phyloP scores from a whole-genome alignment of 1,139 yeast species.

The Hansenula anomala region DNA sequence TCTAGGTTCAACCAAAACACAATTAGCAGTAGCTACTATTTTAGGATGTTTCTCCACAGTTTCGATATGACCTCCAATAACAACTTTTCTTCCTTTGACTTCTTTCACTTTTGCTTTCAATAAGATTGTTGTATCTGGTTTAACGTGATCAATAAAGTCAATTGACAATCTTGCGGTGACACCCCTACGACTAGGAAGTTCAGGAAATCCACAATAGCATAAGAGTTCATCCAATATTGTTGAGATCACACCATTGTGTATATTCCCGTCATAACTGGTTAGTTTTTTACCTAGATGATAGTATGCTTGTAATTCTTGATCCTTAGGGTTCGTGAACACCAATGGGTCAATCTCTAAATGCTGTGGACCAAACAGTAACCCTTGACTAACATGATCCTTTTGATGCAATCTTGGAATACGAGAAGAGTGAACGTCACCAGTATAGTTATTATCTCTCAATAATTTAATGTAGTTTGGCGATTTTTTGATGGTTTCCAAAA shows the following conservation, averaged over 20 bases:
- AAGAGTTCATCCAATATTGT: slow-evolving; percentile 83
- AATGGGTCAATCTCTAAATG: slow-evolving; percentile 67
- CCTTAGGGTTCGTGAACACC: slow-evolving; percentile 41
- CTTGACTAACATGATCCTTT: slow-evolving; percentile 59
- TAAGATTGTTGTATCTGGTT: slow-evolving; percentile 62
- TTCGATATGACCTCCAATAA: slow-evolving; percentile 21
- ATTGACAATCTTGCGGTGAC: slow-evolving; percentile 79
- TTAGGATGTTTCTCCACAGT: slow-evolving; percentile 24
- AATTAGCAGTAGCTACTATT: slow-evolving; percentile 49
- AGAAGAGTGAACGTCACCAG: slow-evolving; percentile 32
- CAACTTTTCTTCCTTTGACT: slow-evolving; percentile 64
- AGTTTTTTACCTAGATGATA: slow-evolving; percentile 68
- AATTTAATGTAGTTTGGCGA: slow-evolving; percentile 32
- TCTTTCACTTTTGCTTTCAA: slow-evolving; percentile 65
- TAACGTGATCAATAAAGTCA: slow-evolving; percentile 60
- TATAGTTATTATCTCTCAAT: slow-evolving; percentile 25
- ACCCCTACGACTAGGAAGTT: slow-evolving; percentile 81
- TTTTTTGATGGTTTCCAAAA: slow-evolving; percentile 31
- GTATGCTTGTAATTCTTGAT: slow-evolving; percentile 51
- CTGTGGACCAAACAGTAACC: slow-evolving; percentile 57
- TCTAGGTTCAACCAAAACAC: slow-evolving; percentile 70
- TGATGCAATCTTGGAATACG: slow-evolving; percentile 60
- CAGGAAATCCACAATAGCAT: slow-evolving; percentile 82
- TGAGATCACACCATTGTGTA: slow-evolving; percentile 85
- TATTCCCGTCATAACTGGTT: slow-evolving; percentile 56